phyloP scores from a whole-genome alignment of 768 basidiomycete species.

The Amyloporia xantha region DNA sequence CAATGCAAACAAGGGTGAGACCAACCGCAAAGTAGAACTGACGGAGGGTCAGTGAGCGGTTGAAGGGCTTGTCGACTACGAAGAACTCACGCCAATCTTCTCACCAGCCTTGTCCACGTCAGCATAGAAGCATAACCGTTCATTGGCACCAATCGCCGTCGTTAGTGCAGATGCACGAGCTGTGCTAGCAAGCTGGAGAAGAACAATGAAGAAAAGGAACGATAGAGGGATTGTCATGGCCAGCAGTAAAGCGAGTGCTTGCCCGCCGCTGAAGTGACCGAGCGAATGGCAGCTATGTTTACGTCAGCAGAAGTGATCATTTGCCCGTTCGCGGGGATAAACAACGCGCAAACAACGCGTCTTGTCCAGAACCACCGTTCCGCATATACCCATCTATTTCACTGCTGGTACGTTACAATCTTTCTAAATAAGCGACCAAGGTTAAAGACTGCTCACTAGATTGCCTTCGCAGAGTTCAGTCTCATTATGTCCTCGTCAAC shows the following conservation, averaged over 20 bases:
- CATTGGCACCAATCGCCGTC: constrained; percentile 70
- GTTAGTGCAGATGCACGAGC: constrained; percentile 62
- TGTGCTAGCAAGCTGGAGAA: constrained; percentile 14
- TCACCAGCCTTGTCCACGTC: constrained; percentile 94
- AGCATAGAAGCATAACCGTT: constrained; percentile 88
- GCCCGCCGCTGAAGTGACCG: constrained; percentile 5
- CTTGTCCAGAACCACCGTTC: too few species aligned
- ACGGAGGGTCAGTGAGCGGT: constrained; percentile 10
- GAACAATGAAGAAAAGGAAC: constrained; percentile 14
- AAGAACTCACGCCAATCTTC: constrained; percentile 71
- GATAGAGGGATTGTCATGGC: constrained; percentile 16
- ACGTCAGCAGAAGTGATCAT: too few species aligned
- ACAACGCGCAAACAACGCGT: constrained; percentile 21
- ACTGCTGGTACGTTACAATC: too few species aligned
- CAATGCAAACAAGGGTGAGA: too few species aligned
- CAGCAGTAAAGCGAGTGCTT: constrained; percentile 1
- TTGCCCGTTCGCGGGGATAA: constrained; percentile 8
- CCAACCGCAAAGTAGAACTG: constrained; percentile 98
- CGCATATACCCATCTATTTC: too few species aligned
- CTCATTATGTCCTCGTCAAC: background rate
- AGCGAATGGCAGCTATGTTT: background rate
- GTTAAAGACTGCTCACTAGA: background rate
- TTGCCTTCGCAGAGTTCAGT: background rate
- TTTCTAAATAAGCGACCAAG: too few species aligned
- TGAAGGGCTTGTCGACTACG: background rate